phyloP scores from a whole-genome alignment of 345 rosid species.

The Linum tenue region DNA sequence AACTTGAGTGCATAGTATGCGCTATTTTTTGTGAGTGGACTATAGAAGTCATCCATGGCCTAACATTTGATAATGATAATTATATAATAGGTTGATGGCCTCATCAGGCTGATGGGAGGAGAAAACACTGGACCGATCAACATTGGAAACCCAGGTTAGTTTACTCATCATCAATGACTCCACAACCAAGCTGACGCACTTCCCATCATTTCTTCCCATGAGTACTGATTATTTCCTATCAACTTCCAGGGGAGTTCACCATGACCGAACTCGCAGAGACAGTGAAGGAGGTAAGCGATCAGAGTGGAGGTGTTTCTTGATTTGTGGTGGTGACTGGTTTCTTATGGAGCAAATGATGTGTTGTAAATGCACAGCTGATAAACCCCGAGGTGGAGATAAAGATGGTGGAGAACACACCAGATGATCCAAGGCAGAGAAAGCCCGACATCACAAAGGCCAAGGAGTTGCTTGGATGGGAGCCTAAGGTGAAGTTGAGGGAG shows the following conservation, averaged over 20 bases:
- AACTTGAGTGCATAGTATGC: too few relatives aligned
- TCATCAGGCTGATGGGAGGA: slow-evolving; percentile 92
- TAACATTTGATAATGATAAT: background rate
- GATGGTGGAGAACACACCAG: slow-evolving; percentile 87
- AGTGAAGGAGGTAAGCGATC: slow-evolving; percentile 66
- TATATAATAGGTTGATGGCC: slow-evolving; percentile 66
- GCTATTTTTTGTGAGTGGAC: too few relatives aligned
- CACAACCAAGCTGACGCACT: background rate
- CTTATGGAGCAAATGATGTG: too few relatives aligned
- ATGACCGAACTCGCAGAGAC: slow-evolving; percentile 86
- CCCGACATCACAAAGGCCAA: slow-evolving; percentile 81
- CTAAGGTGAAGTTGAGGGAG: slow-evolving; percentile 66
- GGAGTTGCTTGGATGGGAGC: slow-evolving; percentile 88
- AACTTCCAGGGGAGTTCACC: slow-evolving; percentile 65
- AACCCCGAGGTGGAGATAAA: slow-evolving; percentile 69
- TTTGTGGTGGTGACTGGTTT: background rate
- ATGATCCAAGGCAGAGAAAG: slow-evolving; percentile 86
- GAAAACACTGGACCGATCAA: slow-evolving; percentile 93
- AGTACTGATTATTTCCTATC: background rate
- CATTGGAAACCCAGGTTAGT: slow-evolving; percentile 65
- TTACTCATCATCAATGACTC: background rate
- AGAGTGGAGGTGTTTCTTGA: background rate
- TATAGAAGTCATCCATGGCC: too few relatives aligned
- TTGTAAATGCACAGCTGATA: slow-evolving; percentile 40
- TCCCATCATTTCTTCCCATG: background rate